phyloP scores from a whole-genome alignment of 1,139 yeast species.

The Debaryomycetaceae sp. region DNA sequence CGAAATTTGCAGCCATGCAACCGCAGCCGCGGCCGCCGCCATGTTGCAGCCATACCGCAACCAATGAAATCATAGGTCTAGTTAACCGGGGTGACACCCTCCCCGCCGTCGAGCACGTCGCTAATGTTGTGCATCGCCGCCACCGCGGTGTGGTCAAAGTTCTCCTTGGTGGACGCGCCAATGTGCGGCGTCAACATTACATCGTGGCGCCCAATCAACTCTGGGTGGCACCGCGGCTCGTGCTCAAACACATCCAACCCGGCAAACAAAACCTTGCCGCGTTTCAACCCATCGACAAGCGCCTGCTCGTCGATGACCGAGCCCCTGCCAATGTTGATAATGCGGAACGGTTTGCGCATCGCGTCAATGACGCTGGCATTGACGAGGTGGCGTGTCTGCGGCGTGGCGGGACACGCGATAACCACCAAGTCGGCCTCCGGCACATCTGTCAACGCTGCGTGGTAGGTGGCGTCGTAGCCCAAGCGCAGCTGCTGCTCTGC shows the following conservation, averaged over 20 bases:
- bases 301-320: constrained; percentile 69
- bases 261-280: constrained; percentile 65
- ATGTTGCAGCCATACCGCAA: too few species aligned
- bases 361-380: constrained; percentile 43
- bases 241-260: constrained; percentile 78
- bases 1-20: too few species aligned
- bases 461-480: constrained; percentile 45
- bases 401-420: constrained; percentile 64
- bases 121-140: constrained; percentile 46
- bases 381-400: constrained; percentile 54
- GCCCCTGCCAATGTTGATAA: constrained; percentile 80
- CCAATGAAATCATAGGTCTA: too few species aligned
- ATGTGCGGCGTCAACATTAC: constrained; percentile 75
- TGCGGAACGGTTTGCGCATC: constrained; percentile 50
- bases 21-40: too few species aligned
- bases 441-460: constrained; percentile 32
- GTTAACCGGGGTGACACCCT: constrained; percentile 34
- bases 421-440: constrained; percentile 54
- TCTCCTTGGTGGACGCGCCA: constrained; percentile 64
- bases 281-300: constrained; percentile 59
- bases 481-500: constrained; percentile 30
- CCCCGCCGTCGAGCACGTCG: constrained; percentile 27
- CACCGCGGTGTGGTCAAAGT: constrained; percentile 44
- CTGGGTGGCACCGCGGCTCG: constrained; percentile 59
- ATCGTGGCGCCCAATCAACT: constrained; percentile 55